Evolutionary conservation across 2,329 filamentous ascomycete genomes (phyloP).

Genomic region (Pseudogymnoascus sp.): DNA sequence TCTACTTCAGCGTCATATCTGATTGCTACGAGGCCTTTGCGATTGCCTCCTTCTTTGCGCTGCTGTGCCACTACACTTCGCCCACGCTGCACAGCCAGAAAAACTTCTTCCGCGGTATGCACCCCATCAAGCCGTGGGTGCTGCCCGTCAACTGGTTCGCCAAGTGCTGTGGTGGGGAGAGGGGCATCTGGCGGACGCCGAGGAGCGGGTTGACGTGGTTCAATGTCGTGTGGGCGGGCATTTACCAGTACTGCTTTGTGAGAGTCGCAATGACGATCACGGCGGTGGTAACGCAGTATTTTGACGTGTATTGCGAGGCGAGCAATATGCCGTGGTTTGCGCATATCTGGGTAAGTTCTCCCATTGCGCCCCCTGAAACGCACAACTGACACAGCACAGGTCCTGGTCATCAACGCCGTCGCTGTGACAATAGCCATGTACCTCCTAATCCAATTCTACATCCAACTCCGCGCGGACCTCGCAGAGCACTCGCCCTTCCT

Average conservation of each 20-base stretch:
- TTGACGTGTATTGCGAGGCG: slow-evolving; percentile 65
- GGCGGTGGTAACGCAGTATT: slow-evolving; percentile 63
- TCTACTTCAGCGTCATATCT: slow-evolving; percentile 73
- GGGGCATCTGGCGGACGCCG: slow-evolving; percentile 64
- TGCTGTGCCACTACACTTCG: slow-evolving; percentile 73
- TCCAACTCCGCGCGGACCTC: slow-evolving; percentile 63
- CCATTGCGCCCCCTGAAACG: background rate
- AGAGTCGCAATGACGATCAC: slow-evolving; percentile 72
- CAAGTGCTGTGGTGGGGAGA: slow-evolving; percentile 59
- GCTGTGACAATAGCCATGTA: slow-evolving; percentile 82
- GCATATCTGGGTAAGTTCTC: slow-evolving; percentile 65
- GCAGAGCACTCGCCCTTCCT: slow-evolving; percentile 62
- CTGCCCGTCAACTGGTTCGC: slow-evolving; percentile 63
- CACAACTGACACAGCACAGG: slow-evolving; percentile 29
- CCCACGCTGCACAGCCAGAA: slow-evolving; percentile 74
- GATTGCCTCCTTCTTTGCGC: slow-evolving; percentile 76
- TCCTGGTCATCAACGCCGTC: slow-evolving; percentile 58
- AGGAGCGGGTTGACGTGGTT: slow-evolving; percentile 82
- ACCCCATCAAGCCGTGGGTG: slow-evolving; percentile 59
- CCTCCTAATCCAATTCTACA: slow-evolving; percentile 79
- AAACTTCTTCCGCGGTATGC: slow-evolving; percentile 65
- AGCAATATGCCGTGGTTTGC: slow-evolving; percentile 70
- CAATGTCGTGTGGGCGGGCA: slow-evolving; percentile 73
- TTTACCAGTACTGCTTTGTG: slow-evolving; percentile 82
- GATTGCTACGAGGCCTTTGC: slow-evolving; percentile 88